Evolutionary conservation across 2,329 filamentous ascomycete genomes (phyloP).

Genomic region (Fusarium torreyae): DNA sequence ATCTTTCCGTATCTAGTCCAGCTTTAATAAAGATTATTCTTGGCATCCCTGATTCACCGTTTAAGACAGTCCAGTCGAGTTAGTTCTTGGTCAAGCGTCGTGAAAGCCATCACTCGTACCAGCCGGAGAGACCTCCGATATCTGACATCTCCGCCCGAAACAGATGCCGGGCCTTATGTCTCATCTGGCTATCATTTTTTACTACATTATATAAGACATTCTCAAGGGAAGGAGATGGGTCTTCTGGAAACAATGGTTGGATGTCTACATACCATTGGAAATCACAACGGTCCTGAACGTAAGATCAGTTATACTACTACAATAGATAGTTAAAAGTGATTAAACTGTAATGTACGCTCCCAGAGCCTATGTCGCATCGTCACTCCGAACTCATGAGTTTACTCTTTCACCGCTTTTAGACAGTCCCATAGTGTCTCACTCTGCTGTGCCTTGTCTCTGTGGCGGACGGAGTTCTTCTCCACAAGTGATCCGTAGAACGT

Average conservation of each 20-base stretch:
- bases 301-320: neutral
- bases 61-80: neutral
- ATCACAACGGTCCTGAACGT: neutral
- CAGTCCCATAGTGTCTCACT: neutral
- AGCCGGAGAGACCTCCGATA: constrained; percentile 20
- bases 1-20: too few relatives aligned
- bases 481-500: neutral
- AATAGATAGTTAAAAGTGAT: neutral
- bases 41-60: neutral
- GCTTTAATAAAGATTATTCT: neutral
- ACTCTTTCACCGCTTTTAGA: neutral
- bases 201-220: neutral
- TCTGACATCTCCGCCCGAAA: constrained; percentile 42
- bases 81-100: neutral
- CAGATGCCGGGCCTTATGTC: constrained; percentile 27
- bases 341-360: neutral
- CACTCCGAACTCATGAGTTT: neutral
- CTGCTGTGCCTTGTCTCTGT: neutral
- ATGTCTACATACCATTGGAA: neutral
- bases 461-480: neutral
- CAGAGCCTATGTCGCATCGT: too few relatives aligned
- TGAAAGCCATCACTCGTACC: constrained; percentile 19
- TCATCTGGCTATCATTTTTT: constrained; percentile 12
- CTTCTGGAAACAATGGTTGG: neutral
- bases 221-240: neutral